Percentiles rank a stretch among this genome's conserved stretches.
Conservation (phyloP, 1,284 basidiomycete genomes). For the Ustilago curta region DNA sequence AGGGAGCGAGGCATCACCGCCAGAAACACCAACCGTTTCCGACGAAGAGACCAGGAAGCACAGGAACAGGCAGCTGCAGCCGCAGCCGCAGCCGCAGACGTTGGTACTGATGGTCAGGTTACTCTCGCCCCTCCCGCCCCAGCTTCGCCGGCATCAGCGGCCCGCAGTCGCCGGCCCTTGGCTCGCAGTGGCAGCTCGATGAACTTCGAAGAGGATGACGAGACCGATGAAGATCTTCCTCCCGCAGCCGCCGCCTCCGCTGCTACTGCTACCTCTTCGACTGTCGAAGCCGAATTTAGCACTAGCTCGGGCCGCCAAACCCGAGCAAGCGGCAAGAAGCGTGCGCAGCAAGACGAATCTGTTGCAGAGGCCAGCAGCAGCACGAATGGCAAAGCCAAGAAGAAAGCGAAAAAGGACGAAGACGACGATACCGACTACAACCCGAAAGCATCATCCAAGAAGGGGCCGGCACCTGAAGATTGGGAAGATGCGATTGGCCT, state of each 20-base stretch:
- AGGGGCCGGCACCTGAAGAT: constrained; percentile 74
- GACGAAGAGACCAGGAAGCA: constrained; percentile 49
- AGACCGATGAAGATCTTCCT: constrained; percentile 76
- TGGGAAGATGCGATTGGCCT: constrained; percentile 66
- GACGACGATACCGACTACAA: constrained; percentile 69
- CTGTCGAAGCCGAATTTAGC: constrained; percentile 30
- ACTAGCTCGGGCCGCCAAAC: constrained; percentile 70
- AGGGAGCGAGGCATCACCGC: constrained; percentile 83
- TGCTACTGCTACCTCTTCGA: neutral
- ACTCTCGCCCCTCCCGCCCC: constrained; percentile 16
- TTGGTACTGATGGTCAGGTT: constrained; percentile 34
- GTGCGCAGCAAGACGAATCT: constrained; percentile 20
- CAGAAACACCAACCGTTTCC: constrained; percentile 74
- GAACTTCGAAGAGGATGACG: constrained; percentile 74
- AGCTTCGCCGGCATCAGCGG: constrained; percentile 12
- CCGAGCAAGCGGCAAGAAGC: constrained; percentile 29
- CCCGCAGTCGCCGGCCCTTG: constrained; percentile 23
- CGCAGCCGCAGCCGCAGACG: constrained; percentile 43
- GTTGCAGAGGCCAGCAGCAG: constrained; percentile 70
- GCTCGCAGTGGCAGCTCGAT: constrained; percentile 48
- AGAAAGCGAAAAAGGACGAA: constrained; percentile 31
- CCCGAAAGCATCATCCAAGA: constrained; percentile 72
- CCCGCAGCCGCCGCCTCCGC: constrained; percentile 61
- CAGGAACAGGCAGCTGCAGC: constrained; percentile 71
- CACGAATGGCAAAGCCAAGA: constrained; percentile 72